phyloP scores from a whole-genome alignment of 2,329 filamentous ascomycete genomes.

The Harringtonia aguacate region DNA sequence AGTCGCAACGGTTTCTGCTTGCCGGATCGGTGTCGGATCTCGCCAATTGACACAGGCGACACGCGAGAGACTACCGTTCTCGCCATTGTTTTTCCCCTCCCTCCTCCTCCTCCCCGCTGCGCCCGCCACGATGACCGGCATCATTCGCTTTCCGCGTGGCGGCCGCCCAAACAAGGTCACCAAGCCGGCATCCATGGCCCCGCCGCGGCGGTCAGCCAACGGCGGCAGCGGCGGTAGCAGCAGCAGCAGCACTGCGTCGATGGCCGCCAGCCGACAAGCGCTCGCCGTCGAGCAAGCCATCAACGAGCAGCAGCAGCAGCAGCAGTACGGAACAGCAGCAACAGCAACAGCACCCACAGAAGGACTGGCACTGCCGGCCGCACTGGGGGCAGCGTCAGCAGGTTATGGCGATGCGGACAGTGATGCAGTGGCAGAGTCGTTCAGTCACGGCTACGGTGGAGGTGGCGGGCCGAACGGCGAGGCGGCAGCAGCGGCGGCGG shows the following conservation, averaged over 20 bases:
- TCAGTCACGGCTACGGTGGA: neutral
- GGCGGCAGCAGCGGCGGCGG: neutral
- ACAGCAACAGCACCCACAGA: conserved; percentile 5
- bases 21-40: too few relatives aligned
- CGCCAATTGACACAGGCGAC: neutral
- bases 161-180: conserved; percentile 32
- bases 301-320: conserved; percentile 10
- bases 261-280: conserved; percentile 1
- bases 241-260: conserved; percentile 11
- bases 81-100: neutral
- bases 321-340: conserved; percentile 9
- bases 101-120: neutral
- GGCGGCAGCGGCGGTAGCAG: conserved; percentile 13
- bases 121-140: conserved; percentile 21
- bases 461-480: neutral
- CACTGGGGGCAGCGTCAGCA: neutral
- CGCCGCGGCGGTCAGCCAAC: conserved; percentile 10
- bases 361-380: neutral
- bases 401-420: neutral
- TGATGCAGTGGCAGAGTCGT: neutral
- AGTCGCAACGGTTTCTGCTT: too few relatives aligned
- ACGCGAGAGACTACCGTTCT: neutral
- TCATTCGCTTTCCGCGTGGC: conserved; percentile 24
- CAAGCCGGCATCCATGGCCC: conserved; percentile 22
- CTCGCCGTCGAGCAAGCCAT: conserved; percentile 8